Evolutionary conservation across 2,329 filamentous ascomycete species (phyloP), one percentile per base, ranked within the genome.

Genomic region (Phialemoniopsis sp.): DNA sequence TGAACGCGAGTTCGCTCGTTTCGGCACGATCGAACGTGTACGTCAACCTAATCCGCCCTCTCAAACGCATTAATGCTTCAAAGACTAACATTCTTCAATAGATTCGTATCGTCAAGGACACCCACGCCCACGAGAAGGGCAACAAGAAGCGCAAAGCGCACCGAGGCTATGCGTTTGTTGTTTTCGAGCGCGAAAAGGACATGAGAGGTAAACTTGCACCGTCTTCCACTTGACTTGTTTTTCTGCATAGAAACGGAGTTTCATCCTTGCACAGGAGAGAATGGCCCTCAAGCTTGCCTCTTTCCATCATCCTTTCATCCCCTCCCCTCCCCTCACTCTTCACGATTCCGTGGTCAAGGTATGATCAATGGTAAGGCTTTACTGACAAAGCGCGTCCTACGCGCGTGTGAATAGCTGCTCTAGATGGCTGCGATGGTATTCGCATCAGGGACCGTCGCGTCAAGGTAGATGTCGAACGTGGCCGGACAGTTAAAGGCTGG

Each of bases 131-230:
- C 51, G 78, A 78, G 57, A 85, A 76, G 62, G 79, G 75, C 41
- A 86, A 84, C 55, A 89, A 90, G 67, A 83, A 87, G 59, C 85
- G 85, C 58, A 89, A 89, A 68, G 70, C 83, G 37, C 87, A 94
- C 57, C 78, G 85, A 55, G 93, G 93, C 46, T 98, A 98, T 64
- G 93, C 89, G 45, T 98, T 98, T 59, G 85, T 98, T 52, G 88
- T 97, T 39, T 98, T 91, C 60, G 91, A 97, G 66, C 85, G 88
- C 62, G 93, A 97, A 68, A 90, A 91, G 66, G 93, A 97, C 62
- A 96, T 97, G 90, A 94, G 94, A 89, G 89, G 90, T 96, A 94
- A 80, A 70, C 21, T 26, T 26, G 21, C 21, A 26, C 21, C 21
- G 10, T 26, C 21, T 26, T 26, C 21, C 21, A 26, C 21, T 26